These are phyloP conservation scores for Nasturtium officinale DNA, from an alignment of 345 rosid species.

Conservation along the genomic window DNA sequence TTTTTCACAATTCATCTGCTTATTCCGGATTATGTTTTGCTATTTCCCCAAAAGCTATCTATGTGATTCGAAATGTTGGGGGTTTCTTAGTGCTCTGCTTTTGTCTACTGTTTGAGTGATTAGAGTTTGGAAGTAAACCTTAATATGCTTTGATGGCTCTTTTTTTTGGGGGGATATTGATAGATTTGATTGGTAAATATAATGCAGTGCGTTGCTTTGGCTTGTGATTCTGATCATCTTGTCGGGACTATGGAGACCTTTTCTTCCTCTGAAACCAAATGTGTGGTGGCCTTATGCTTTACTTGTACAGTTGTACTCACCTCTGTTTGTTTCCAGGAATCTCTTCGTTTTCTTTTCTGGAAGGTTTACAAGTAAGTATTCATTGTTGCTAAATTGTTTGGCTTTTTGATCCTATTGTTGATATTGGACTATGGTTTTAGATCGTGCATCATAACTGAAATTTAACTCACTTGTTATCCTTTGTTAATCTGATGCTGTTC, in stretches of 20 bases:
- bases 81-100: background rate
- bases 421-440: background rate
- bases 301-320: conserved; percentile 71
- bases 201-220: conserved; percentile 83
- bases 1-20: background rate
- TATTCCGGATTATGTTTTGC: background rate
- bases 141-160: background rate
- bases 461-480: conserved; percentile 1
- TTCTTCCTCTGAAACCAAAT: conserved; percentile 80
- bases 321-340: conserved; percentile 87
- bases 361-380: conserved; percentile 68
- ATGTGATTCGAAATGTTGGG: background rate
- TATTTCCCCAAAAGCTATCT: background rate
- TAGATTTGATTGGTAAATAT: conserved; percentile 23
- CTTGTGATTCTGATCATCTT: conserved; percentile 79
- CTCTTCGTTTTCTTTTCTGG: conserved; percentile 89
- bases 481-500: conserved; percentile 10
- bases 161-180: conserved; percentile 10
- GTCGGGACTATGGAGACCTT: conserved; percentile 87
- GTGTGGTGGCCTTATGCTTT: conserved; percentile 81
- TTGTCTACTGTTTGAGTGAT: conserved; percentile 1
- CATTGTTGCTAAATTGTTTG: background rate
- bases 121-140: conserved; percentile 25
- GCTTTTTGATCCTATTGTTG: background rate
- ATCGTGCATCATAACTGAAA: background rate